Evolutionary conservation across 2,329 filamentous ascomycete genomes (phyloP).

Genomic region (Metarhizium humberi): DNA sequence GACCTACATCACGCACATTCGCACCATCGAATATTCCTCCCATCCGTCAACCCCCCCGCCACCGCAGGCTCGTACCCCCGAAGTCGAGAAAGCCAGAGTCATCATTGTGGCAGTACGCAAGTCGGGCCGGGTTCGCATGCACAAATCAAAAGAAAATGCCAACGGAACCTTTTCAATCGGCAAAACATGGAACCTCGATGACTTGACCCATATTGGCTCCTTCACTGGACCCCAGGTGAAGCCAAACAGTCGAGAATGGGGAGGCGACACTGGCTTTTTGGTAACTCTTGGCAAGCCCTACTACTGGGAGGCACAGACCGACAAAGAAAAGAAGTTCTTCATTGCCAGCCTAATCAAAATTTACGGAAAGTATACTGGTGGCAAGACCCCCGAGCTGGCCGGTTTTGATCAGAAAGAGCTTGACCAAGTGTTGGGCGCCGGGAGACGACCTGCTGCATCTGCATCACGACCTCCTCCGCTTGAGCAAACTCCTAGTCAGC

Average conservation of each 20-base stretch:
- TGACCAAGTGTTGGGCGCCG: conserved; percentile 61
- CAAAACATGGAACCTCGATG: conserved; percentile 96
- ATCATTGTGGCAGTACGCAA: conserved; percentile 91
- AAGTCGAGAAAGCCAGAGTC: conserved; percentile 77
- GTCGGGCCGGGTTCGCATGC: conserved; percentile 85
- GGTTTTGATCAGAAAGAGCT: conserved; percentile 78
- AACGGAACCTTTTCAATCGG: conserved; percentile 95
- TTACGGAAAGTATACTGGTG: conserved; percentile 90
- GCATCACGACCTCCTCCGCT: conserved; percentile 15
- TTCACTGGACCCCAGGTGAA: conserved; percentile 55
- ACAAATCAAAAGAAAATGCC: conserved; percentile 92
- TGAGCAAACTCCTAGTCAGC: conserved; percentile 16
- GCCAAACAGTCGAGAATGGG: conserved; percentile 62
- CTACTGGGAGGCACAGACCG: conserved; percentile 88
- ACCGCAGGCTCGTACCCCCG: conserved; percentile 57
- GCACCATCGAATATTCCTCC: conserved; percentile 76
- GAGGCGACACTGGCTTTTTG: conserved; percentile 72
- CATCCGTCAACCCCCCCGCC: conserved; percentile 80
- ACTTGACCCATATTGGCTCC: conserved; percentile 74
- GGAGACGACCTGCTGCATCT: conserved; percentile 26
- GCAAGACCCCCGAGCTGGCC: conserved; percentile 65
- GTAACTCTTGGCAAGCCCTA: conserved; percentile 90
- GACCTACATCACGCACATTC: conserved; percentile 96
- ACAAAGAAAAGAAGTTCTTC: conserved; percentile 98
- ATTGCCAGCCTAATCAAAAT: conserved; percentile 95